These are phyloP conservation scores for Falciphora oryzae DNA, from an alignment of 2,329 filamentous ascomycete genomes.

Conservation along the genomic window DNA sequence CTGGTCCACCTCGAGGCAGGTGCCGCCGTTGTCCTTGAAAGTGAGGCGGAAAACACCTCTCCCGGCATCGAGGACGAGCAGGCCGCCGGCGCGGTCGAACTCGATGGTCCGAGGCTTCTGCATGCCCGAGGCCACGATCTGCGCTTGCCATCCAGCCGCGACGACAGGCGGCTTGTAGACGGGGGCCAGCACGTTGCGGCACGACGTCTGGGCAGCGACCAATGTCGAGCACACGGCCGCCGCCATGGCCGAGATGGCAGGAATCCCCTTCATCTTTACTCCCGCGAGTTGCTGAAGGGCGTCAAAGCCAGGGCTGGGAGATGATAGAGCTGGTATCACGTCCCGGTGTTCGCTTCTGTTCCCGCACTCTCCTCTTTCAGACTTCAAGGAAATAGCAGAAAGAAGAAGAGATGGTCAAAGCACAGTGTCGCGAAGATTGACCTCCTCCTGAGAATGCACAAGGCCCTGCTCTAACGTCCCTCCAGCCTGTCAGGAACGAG, in stretches of 20 bases:
- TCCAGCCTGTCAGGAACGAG: not conserved
- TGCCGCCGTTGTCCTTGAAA: constrained; percentile 35
- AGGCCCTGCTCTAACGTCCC: too few relatives aligned
- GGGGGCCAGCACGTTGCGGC: constrained; percentile 29
- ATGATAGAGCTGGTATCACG: not conserved
- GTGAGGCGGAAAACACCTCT: constrained; percentile 36
- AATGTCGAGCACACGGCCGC: constrained; percentile 15
- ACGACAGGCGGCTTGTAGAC: constrained; percentile 31
- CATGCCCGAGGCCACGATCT: constrained; percentile 36
- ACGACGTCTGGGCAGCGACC: constrained; percentile 18
- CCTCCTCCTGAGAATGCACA: too few relatives aligned
- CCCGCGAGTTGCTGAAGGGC: not conserved
- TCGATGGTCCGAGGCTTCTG: constrained; percentile 37
- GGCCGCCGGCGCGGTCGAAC: constrained; percentile 37
- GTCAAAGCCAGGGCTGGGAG: not conserved
- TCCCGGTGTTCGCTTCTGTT: not conserved
- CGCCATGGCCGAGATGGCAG: constrained; percentile 13
- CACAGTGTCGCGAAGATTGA: too few relatives aligned
- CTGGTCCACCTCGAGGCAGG: constrained; percentile 32
- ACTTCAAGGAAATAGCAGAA: too few relatives aligned
- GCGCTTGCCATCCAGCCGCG: constrained; percentile 37
- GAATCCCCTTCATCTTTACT: constrained; percentile 15
- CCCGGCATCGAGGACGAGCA: constrained; percentile 39
- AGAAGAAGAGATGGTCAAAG: too few relatives aligned
- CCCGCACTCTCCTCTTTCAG: not conserved